A percentile compares a stretch with the other conserved stretches of the same genome.
Conservation (phyloP, 768 basidiomycete genomes). For the Leucogyrophana mollusca region DNA sequence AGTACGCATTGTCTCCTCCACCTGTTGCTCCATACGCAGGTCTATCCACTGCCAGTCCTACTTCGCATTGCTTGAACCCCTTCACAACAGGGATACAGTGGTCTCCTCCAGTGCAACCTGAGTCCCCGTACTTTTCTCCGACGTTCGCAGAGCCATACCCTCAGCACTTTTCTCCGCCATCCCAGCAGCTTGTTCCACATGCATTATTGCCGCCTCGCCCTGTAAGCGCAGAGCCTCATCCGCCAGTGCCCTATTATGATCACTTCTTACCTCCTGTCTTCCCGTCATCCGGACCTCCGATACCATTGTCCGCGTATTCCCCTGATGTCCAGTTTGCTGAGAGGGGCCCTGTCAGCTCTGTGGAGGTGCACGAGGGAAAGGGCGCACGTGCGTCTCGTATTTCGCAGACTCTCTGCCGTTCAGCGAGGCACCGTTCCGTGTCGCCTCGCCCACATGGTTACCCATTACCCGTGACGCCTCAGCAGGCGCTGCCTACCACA, state of each 20-base stretch:
- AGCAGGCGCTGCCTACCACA: constrained; percentile 2
- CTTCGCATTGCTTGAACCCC: constrained; percentile 9
- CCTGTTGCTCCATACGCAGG: constrained; percentile 12
- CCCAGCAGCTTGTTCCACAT: constrained; percentile 5
- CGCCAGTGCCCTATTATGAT: constrained; percentile 27
- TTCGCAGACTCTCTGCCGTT: constrained; percentile 55
- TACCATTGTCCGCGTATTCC: constrained; percentile 22
- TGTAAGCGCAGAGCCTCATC: constrained; percentile 46
- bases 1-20: constrained; percentile 23
- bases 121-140: constrained; percentile 5
- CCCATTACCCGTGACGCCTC: constrained; percentile 33
- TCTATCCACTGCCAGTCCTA: constrained; percentile 8
- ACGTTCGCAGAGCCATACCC: constrained; percentile 7
- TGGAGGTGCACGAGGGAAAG: constrained; percentile 55
- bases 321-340: constrained; percentile 11
- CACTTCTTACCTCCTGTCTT: constrained; percentile 34
- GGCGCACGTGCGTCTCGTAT: constrained; percentile 60
- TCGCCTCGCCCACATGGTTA: constrained; percentile 62
- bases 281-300: constrained; percentile 33
- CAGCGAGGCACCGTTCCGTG: constrained; percentile 57
- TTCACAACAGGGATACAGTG: neutral
- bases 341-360: constrained; percentile 12
- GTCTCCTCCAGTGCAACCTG: constrained; percentile 6
- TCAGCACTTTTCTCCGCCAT: constrained; percentile 35
- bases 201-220: constrained; percentile 39